Evolutionary conservation across 192 early-diverging fungal species (phyloP).

Genomic region (Mortierella alpina): DNA sequence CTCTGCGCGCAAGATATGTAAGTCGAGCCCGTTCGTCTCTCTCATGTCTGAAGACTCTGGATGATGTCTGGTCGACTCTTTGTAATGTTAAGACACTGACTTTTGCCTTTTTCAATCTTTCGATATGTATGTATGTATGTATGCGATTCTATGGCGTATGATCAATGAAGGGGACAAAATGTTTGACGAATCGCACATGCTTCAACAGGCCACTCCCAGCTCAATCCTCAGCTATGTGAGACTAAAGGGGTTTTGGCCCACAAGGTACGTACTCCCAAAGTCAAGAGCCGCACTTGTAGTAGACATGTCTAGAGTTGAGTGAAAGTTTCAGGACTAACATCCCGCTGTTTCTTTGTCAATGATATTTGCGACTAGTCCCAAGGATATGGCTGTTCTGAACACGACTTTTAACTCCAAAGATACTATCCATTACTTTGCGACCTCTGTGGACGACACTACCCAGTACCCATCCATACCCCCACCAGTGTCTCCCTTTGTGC

Average conservation of each 20-base stretch:
- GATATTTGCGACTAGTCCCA: slow-evolving; percentile 30
- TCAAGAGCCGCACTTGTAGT: not conserved
- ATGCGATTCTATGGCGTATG: too few relatives aligned
- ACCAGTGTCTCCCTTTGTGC: slow-evolving; percentile 44
- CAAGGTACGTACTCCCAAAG: slow-evolving; percentile 34
- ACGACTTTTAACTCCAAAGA: slow-evolving; percentile 50
- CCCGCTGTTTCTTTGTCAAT: not conserved
- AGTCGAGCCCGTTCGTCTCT: not conserved
- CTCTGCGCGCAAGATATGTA: slow-evolving; percentile 56
- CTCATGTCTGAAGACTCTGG: not conserved
- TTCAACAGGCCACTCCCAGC: slow-evolving; percentile 50
- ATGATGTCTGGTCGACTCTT: too few relatives aligned
- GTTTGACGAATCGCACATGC: slow-evolving; percentile 56
- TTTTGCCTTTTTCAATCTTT: not conserved
- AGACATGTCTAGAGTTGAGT: not conserved
- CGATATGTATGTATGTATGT: too few relatives aligned
- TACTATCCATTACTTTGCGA: slow-evolving; percentile 49
- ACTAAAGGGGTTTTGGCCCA: slow-evolving; percentile 59
- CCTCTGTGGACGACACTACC: slow-evolving; percentile 44
- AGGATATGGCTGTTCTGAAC: slow-evolving; percentile 53
- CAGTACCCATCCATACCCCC: slow-evolving; percentile 41
- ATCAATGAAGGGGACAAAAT: slow-evolving; percentile 49
- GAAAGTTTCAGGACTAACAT: not conserved
- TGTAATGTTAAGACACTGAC: not conserved
- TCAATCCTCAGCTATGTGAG: slow-evolving; percentile 55